Base-by-base conservation (phyloP, 768 basidiomycete genomes). In the Gloeostereum incarnatum region DNA sequence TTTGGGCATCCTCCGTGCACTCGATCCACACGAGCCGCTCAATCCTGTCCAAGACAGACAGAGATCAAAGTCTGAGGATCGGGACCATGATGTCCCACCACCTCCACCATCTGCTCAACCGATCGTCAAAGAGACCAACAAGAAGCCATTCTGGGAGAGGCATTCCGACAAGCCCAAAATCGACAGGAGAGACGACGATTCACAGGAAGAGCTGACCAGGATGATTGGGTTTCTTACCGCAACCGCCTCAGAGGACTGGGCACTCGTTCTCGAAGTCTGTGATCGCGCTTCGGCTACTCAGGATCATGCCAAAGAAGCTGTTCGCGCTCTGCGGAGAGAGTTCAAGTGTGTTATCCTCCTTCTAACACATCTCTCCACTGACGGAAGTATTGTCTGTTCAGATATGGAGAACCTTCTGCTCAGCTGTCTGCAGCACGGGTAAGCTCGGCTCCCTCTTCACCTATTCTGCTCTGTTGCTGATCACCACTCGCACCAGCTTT, bases 201-300 rank as follows among this genome's bases (percentile, higher is more conserved):
- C 57, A 6, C 61, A 63, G 10, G 68, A 66, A 3, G 77, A 79
- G 43, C 58, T 85, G 11, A 10, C 35, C 46, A 14, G 46, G 26
- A 11, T 42, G 27, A 1, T 32, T 86, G 84, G 81, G 0, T 86
- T 72, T 49, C 63, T 87, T 11, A 81, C 83, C 2, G 83, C 82
- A 0, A 86, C 82, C 0, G 69, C 80, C 1, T 81, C 86, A 3
- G 86, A 90, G 53, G 84, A 90, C 51, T 88, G 85, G 81, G 57
- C 70, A 0, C 69, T 89, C 21, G 82, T 92, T 0, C 65, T 90
- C 35, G 87, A 90, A 38, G 84, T 92, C 11, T 91, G 86, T 49
- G 90, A 94, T 38, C 68, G 85, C 23, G 84, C 86, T 3, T 85
- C 84, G 1, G 57, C 72, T 2, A 82, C 52, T 48, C 86, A 91